phyloP scores from a whole-genome alignment of 345 rosid species.

The Lenwebbia sp. region DNA sequence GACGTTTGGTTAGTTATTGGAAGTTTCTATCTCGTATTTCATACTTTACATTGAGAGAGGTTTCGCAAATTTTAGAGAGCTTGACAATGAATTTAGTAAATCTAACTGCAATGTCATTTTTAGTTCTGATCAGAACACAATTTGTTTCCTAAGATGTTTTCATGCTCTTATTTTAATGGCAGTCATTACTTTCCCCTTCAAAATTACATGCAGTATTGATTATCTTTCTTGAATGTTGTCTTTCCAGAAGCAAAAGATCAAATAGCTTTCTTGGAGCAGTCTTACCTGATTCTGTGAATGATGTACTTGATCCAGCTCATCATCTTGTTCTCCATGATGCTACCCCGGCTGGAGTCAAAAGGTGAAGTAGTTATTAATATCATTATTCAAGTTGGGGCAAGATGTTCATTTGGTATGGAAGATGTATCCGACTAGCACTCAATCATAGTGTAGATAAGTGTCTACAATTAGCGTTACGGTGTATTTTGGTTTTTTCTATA shows the following conservation, averaged over 20 bases:
- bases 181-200: background rate
- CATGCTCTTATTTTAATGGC: background rate
- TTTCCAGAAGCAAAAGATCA: conserved; percentile 48
- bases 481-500: background rate
- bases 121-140: background rate
- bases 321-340: conserved; percentile 77
- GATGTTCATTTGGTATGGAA: background rate
- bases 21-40: background rate
- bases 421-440: background rate
- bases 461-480: background rate
- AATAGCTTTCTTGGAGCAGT: conserved; percentile 68
- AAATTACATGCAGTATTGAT: background rate
- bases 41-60: background rate
- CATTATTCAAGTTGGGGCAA: background rate
- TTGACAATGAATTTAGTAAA: background rate
- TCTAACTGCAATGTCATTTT: background rate
- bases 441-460: background rate
- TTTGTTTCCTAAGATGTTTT: background rate
- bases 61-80: background rate
- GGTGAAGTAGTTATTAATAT: conserved; percentile 23
- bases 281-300: conserved; percentile 69
- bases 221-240: background rate
- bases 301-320: conserved; percentile 66
- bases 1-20: background rate
- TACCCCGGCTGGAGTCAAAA: conserved; percentile 55